Conservation (phyloP, 345 rosid genomes). For the Sonneratia caseolaris region DNA sequence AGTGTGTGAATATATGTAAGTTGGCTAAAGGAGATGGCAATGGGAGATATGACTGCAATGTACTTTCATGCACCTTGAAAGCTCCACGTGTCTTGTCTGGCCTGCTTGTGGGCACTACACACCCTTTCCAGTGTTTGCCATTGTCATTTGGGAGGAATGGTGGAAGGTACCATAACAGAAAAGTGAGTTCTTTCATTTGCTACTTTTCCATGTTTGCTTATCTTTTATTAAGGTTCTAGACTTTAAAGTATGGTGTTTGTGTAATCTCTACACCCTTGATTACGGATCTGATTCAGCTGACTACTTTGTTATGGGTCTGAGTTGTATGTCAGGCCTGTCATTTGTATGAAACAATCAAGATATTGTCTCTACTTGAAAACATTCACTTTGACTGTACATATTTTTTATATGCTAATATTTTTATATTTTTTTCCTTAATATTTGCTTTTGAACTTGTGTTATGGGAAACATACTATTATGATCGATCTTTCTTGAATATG, state of each 20-base stretch:
- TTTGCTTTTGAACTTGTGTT: background rate
- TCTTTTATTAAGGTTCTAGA: background rate
- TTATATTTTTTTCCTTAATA: background rate
- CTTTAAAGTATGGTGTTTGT: background rate
- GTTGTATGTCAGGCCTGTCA: background rate
- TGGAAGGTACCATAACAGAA: constrained; percentile 31
- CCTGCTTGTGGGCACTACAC: constrained; percentile 73
- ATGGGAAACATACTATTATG: background rate
- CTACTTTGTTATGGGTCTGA: background rate
- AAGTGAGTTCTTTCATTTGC: constrained; percentile 31
- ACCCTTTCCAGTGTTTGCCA: constrained; percentile 41
- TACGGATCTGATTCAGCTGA: background rate
- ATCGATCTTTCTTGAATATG: background rate
- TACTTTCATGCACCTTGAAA: constrained; percentile 82
- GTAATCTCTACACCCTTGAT: background rate
- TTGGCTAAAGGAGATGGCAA: constrained; percentile 60
- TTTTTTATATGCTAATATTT: background rate
- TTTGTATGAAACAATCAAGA: background rate
- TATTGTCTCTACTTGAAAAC: background rate
- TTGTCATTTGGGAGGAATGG: constrained; percentile 24
- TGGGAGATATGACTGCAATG: constrained; percentile 60
- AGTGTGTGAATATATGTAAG: constrained; percentile 75
- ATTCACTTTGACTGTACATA: background rate
- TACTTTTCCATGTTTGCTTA: background rate
- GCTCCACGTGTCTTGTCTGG: constrained; percentile 86